Evolutionary conservation across 345 rosid genomes (phyloP), one percentile per base, ranked within the genome.

Genomic region (Microcos paniculata): DNA sequence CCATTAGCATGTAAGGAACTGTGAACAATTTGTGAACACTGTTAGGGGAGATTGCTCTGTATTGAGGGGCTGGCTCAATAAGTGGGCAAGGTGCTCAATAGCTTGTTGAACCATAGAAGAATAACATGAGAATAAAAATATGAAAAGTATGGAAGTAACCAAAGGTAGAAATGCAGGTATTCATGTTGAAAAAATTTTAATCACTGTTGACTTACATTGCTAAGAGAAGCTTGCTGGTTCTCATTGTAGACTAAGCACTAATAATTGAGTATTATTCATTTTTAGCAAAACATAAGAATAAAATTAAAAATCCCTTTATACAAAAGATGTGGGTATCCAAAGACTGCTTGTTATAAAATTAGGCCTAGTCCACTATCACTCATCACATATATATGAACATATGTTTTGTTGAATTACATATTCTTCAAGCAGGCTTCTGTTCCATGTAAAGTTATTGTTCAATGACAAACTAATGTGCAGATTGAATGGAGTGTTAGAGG

Each of bases 401-500:
- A 68, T 2, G 1, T 48, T 71, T 28, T 23, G 46, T 64, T 31
- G 49, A 67, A 72, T 69, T 18, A 18, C 48, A 69, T 49, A 48
- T 18, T 28, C 58, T 28, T 49, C 15, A 28, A 28, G 42, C 42
- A 69, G 48, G 71, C 57, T 62, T 68, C 18, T 70, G 33, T 38
- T 68, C 28, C n/a, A 68, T 59, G 63, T 40, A 64, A 73, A 42
- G 33, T 58, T 59, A n/a, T 30, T 42, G 5, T 71, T 71, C 43
- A 62, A 35, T 46, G 30, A 18, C 14, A 45, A 59, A 59, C 30
- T 18, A 53, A 77, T 62, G 0, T 43, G 73, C 86, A 96, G 99
- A 87, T 96, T 85, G 98, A 91, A 74, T 93, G 93, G 91, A 93
- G 88, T 80, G 88, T 93, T 62, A 90, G 82, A 84, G 97, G 98